Base-by-base conservation (phyloP, 306 rosid genomes). In the Corylus americana region DNA sequence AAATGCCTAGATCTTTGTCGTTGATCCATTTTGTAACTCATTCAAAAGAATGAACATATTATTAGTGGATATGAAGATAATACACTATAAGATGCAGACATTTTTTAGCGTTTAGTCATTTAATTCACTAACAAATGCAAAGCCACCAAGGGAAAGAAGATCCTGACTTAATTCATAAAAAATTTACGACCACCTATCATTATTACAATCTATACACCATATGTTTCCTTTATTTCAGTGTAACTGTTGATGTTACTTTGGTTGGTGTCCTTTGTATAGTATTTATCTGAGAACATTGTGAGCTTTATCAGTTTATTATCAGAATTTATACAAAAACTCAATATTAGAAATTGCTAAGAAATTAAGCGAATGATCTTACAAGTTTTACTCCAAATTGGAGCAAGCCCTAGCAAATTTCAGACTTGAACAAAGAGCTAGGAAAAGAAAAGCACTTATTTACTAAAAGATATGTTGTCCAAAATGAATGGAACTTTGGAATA, bases 401-500 rank as follows among this genome's bases (percentile, higher is more conserved):
- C 44, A 31, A 14, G 3, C 70, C 25, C 70, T 64, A 35, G 44
- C 22, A 64, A 59, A 59, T 22, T 27, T 59, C 39, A 25, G 3
- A 27, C 13, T 61, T 61, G 17, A 61, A 5, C 31, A 61, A 27
- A 27, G 37, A 61, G 67, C 67, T 25, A 61, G 8, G 11, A 0
- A 3, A 64, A 39, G 48, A 64, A 64, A 64, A 64, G 62, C 11
- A 64, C 11, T 64, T 5, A 35, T 7, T 64, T 16, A 16, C 9
- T 10, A 8, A 64, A 31, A 11, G 49, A 18, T 31, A 39, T 59
- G 61, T 49, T 69, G 59, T 61, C 54, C 16, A 16, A 62, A 55
- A n/a, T 73, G 20, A 51, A 81, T 78, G 53, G 71, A 48, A 58
- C n/a, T 13, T 42, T 42, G 45, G 45, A 5, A 42, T 42, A 42